Evolutionary conservation across 2,329 filamentous ascomycete genomes (phyloP).

Genomic region (Parastagonospora avenae): DNA sequence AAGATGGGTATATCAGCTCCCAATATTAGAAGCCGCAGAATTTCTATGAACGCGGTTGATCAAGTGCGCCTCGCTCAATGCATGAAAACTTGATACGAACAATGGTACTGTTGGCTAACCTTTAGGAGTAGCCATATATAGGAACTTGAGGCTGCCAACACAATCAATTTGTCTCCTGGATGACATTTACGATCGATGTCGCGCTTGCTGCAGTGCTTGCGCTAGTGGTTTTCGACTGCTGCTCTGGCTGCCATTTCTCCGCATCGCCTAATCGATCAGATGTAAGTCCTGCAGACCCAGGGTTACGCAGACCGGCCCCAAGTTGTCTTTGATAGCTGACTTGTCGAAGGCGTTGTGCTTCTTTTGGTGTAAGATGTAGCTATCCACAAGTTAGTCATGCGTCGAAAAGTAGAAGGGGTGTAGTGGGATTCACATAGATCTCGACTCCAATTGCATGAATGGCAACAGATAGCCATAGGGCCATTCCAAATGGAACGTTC

Average conservation of each 20-base stretch:
- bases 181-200: background rate
- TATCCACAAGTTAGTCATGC: conserved; percentile 1
- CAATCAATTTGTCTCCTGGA: background rate
- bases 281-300: conserved; percentile 40
- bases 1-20: too few relatives aligned
- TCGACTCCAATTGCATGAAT: conserved; percentile 53
- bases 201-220: background rate
- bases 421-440: conserved; percentile 51
- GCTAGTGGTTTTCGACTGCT: conserved; percentile 7
- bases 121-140: background rate
- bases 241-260: conserved; percentile 23
- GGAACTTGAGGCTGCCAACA: background rate
- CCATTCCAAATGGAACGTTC: conserved; percentile 57
- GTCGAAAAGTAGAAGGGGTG: background rate
- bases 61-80: too few relatives aligned
- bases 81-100: too few relatives aligned
- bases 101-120: too few relatives aligned
- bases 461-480: conserved; percentile 58
- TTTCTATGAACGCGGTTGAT: too few relatives aligned
- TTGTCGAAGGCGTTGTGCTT: conserved; percentile 59
- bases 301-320: conserved; percentile 58
- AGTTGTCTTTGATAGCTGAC: conserved; percentile 63
- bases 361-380: conserved; percentile 55
- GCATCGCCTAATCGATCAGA: conserved; percentile 36
- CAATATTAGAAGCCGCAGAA: too few relatives aligned